phyloP scores from a whole-genome alignment of 192 early-diverging fungal genomes.

The Endogone sp. region DNA sequence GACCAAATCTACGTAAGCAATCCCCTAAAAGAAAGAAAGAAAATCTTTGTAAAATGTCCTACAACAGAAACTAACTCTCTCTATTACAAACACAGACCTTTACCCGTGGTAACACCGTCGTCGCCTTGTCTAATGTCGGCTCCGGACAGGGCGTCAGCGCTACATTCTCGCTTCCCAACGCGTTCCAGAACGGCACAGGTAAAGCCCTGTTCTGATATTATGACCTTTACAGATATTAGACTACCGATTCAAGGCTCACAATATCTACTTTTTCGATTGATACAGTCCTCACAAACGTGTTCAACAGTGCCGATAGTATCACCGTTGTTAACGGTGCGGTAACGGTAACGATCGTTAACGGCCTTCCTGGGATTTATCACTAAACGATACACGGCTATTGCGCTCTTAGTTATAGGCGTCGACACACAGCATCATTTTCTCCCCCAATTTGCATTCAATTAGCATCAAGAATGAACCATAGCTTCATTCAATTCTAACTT shows the following conservation, averaged over 20 bases:
- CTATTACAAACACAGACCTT: conserved; percentile 6
- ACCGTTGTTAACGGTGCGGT: neutral
- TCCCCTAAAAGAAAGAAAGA: no score
- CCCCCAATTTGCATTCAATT: no score
- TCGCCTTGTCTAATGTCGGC: conserved; percentile 18
- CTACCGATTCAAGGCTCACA: no score
- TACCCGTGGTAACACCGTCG: conserved; percentile 11
- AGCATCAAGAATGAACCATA: no score
- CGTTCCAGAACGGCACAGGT: neutral
- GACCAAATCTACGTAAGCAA: conserved; percentile 19
- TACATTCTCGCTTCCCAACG: neutral
- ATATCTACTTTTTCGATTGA: no score
- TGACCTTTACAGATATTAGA: neutral
- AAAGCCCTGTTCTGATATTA: neutral
- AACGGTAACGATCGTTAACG: neutral
- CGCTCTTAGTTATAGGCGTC: neutral
- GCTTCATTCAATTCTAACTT: no score
- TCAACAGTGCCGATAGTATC: neutral
- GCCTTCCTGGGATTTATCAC: neutral
- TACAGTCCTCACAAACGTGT: neutral
- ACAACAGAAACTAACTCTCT: neutral
- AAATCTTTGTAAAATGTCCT: no score
- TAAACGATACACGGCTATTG: neutral
- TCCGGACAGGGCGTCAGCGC: neutral
- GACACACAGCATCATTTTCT: no score